Conservation (phyloP, 805 yeast species). For the Maudiozyma barnettii region DNA sequence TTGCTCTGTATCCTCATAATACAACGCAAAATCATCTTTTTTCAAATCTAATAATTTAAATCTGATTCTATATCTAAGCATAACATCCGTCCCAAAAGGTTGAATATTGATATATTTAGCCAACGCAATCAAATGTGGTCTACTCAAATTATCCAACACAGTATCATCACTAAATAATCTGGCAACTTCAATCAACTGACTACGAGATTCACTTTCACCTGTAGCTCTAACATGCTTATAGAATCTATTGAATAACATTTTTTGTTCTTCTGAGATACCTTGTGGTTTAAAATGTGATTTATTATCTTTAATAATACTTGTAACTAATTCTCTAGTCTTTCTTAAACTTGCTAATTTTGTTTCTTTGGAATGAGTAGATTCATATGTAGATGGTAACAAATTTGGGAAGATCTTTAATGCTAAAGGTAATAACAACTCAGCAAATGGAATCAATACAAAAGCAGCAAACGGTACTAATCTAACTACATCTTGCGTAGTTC, state of each 20-base stretch:
- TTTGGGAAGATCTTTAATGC: slow-evolving; percentile 92
- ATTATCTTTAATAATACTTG: slow-evolving; percentile 55
- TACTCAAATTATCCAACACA: slow-evolving; percentile 82
- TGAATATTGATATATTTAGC: slow-evolving; percentile 84
- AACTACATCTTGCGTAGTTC: slow-evolving; percentile 78
- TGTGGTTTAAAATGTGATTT: slow-evolving; percentile 62
- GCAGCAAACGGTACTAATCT: slow-evolving; percentile 89
- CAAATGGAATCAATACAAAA: slow-evolving; percentile 86
- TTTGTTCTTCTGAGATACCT: slow-evolving; percentile 60
- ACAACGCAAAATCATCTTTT: slow-evolving; percentile 84
- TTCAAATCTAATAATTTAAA: slow-evolving; percentile 84
- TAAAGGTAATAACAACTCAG: slow-evolving; percentile 80
- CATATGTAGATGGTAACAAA: slow-evolving; percentile 86
- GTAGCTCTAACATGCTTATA: slow-evolving; percentile 60
- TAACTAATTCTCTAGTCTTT: slow-evolving; percentile 54
- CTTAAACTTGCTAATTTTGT: slow-evolving; percentile 48
- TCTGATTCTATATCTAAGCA: slow-evolving; percentile 87
- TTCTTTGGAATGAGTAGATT: slow-evolving; percentile 50
- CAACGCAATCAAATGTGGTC: slow-evolving; percentile 87
- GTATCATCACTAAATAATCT: slow-evolving; percentile 86
- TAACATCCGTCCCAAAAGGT: slow-evolving; percentile 88
- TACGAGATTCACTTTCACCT: slow-evolving; percentile 52
- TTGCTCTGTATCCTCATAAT: slow-evolving; percentile 86
- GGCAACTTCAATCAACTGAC: slow-evolving; percentile 74
- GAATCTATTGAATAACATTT: slow-evolving; percentile 66